phyloP scores from a whole-genome alignment of 31 red algal species.

The Porphyra umbilicalis region DNA sequence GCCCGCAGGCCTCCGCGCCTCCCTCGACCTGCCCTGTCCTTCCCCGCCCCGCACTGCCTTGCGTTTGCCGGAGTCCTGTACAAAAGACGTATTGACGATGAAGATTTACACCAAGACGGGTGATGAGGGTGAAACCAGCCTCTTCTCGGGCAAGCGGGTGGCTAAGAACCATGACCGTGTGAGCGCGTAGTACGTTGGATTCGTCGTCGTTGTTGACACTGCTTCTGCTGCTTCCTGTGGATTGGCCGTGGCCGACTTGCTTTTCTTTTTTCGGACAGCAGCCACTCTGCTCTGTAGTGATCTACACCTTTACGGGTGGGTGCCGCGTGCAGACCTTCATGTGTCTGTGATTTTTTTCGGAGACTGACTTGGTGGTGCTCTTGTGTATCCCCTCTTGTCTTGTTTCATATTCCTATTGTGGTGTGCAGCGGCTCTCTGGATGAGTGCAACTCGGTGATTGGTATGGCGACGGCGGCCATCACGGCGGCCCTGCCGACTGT shows the following conservation, averaged over 20 bases:
- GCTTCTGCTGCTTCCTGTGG: background rate
- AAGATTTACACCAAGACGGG: slow-evolving; percentile 80
- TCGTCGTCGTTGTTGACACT: too few species aligned
- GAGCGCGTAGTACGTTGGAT: slow-evolving; percentile 66
- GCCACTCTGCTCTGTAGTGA: background rate
- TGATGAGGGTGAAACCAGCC: slow-evolving; percentile 49
- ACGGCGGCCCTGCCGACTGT: background rate
- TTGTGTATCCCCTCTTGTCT: background rate
- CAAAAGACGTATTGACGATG: too few species aligned
- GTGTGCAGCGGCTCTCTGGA: slow-evolving; percentile 55
- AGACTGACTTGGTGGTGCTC: too few species aligned
- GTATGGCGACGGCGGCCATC: slow-evolving; percentile 19
- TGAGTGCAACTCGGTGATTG: slow-evolving; percentile 67
- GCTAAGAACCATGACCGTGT: slow-evolving; percentile 53
- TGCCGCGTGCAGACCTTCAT: background rate
- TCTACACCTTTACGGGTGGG: background rate
- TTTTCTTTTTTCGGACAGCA: background rate
- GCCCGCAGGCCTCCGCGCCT: too few species aligned
- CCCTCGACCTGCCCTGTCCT: too few species aligned
- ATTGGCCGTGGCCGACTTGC: background rate
- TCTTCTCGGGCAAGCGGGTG: slow-evolving; percentile 69
- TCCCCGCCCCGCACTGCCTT: too few species aligned
- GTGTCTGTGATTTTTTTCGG: too few species aligned
- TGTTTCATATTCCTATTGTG: background rate
- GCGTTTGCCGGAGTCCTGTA: too few species aligned